Conservation (phyloP, 805 yeast species). For the Yarrowia sp. region DNA sequence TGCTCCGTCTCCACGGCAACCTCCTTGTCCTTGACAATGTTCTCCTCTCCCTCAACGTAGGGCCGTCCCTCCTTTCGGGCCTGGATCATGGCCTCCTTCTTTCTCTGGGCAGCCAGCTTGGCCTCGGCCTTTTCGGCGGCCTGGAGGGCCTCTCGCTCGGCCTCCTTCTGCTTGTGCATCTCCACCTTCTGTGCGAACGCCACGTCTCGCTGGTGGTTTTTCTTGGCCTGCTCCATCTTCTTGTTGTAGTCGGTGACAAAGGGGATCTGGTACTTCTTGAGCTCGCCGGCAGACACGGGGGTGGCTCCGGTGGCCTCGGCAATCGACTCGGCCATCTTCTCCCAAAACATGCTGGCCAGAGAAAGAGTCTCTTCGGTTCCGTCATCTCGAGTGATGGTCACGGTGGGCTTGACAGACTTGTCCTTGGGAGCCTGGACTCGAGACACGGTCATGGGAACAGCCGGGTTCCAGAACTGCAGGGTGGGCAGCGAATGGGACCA, state of each 20-base stretch:
- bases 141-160: slow-evolving; percentile 35
- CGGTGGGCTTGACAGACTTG: slow-evolving; percentile 22
- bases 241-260: slow-evolving; percentile 35
- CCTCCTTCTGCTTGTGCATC: slow-evolving; percentile 34
- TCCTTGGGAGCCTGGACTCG: slow-evolving; percentile 36
- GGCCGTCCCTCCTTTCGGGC: slow-evolving; percentile 38
- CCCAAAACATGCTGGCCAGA: slow-evolving; percentile 13
- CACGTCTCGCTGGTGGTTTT: slow-evolving; percentile 17
- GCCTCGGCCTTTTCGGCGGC: slow-evolving; percentile 4
- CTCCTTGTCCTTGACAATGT: slow-evolving; percentile 8
- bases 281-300: slow-evolving; percentile 20
- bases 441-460: slow-evolving; percentile 28
- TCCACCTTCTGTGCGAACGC: slow-evolving; percentile 34
- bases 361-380: slow-evolving; percentile 17
- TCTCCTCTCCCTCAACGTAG: slow-evolving; percentile 36
- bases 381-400: slow-evolving; percentile 21
- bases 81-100: slow-evolving; percentile 24
- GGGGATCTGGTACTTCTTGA: slow-evolving; percentile 23
- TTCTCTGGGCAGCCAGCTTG: slow-evolving; percentile 16
- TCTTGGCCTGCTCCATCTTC: slow-evolving; percentile 37
- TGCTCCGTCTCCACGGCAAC: slow-evolving; percentile 3
- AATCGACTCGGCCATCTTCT: slow-evolving; percentile 24
- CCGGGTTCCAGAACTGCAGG: slow-evolving; percentile 36
- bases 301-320: slow-evolving; percentile 36
- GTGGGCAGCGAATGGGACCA: slow-evolving; percentile 38